A percentile compares a stretch with the other conserved stretches of the same genome.
phyloP scores from a whole-genome alignment of 2,329 filamentous ascomycete genomes.

The Gaeumannomyces sp. region DNA sequence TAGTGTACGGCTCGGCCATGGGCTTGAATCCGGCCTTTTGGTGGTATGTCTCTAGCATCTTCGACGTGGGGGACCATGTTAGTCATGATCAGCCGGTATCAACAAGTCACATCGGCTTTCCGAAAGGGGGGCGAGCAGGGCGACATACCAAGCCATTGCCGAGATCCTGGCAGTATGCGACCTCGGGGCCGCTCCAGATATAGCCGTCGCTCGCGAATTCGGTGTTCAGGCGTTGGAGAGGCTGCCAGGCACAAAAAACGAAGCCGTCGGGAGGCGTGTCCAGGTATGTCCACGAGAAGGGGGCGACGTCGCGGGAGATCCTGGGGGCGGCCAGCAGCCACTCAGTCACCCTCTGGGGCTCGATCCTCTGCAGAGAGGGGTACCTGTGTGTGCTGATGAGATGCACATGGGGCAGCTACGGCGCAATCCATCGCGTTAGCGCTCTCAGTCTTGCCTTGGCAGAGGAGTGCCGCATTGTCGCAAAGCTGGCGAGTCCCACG shows the following conservation, averaged over 20 bases:
- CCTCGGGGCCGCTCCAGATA: conserved; percentile 80
- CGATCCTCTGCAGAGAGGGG: conserved; percentile 64
- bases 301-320: conserved; percentile 74
- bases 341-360: conserved; percentile 70
- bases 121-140: too few species aligned
- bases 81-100: neutral
- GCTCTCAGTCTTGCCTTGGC: conserved; percentile 24
- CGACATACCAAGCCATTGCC: conserved; percentile 51
- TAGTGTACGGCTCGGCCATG: conserved; percentile 66
- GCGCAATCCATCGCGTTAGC: neutral
- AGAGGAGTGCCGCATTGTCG: conserved; percentile 8
- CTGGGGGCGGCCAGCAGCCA: conserved; percentile 80
- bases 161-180: conserved; percentile 66
- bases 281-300: conserved; percentile 92
- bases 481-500: neutral
- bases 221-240: conserved; percentile 60
- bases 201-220: conserved; percentile 89
- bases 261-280: conserved; percentile 75
- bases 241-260: conserved; percentile 84
- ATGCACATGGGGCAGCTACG: conserved; percentile 80
- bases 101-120: neutral
- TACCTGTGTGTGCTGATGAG: conserved; percentile 80
- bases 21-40: conserved; percentile 71
- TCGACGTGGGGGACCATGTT: neutral
- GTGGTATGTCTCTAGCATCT: conserved; percentile 86